Evolutionary conservation across 1,139 yeast species (phyloP), one percentile per base, ranked within the genome.

Genomic region (Eremothecium coryli): DNA sequence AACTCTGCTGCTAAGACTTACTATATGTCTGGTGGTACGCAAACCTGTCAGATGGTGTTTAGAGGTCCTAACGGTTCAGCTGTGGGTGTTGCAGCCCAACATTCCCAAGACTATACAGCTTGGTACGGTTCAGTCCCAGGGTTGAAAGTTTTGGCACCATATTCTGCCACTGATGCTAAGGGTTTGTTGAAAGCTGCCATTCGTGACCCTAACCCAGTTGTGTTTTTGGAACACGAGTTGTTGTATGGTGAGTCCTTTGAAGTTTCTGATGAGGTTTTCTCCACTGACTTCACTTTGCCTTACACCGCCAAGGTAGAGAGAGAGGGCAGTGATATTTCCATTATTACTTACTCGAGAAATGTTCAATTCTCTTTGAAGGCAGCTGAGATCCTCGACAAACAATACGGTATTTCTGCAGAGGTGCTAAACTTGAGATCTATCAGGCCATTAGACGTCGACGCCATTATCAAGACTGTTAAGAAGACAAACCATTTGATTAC

Each of bases 41-140:
- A 88, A 66, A 88, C 88, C 43, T 88, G 96, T 71, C 88, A 84
- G 65, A 84, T 90, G 57, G 88, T 95, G 35, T 93, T 93, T 73
- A 81, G 98, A 67, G 98, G 98, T 56, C 97, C 98, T 44, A 93
- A 93, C 65, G 99, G 98, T 65, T 95, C 98, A 34, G 96, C 98
- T 51, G 96, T 96, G 32, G 97, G 98, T 73, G 98, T 90, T 52
- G 99, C 76, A 52, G 99, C 99, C 40, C 99, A 90, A 66, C 99
- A 90, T 68, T 90, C 98, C 27, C 99, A 90, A 68, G 94, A 86
- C 66, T 90, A 77, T 64, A 74, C 96, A 39, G 86, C 95, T 36
- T 90, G 98, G 98, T 90, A 93, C 67, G 97, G 96, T 49, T 71
- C 94, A 38, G 86, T 93, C 51, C 99, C 99, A 40, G 99, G 98